Conservation (phyloP, 1,139 yeast species). For the Geotrichum reessii region DNA sequence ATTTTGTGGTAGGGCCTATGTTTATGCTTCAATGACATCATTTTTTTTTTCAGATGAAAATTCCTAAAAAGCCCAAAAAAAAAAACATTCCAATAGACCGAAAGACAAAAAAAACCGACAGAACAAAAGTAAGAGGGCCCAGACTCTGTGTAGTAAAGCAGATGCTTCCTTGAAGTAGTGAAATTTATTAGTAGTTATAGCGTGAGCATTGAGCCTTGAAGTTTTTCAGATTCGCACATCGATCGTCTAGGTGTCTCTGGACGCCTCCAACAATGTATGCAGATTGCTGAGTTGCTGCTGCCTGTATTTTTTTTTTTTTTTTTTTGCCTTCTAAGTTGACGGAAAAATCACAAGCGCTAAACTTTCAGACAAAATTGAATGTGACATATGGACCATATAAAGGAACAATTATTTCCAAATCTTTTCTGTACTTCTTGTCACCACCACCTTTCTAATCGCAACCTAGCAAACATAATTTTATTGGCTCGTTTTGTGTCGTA, state of each 20-base stretch:
- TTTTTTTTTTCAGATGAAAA: background rate
- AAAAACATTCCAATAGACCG: background rate
- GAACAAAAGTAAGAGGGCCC: background rate
- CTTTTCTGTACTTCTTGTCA: background rate
- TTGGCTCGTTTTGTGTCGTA: background rate
- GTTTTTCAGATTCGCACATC: background rate
- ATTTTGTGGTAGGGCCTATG: background rate
- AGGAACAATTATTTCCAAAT: background rate
- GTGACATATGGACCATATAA: background rate
- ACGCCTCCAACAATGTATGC: background rate
- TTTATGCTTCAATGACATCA: background rate
- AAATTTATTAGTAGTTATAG: no score
- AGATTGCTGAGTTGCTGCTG: background rate
- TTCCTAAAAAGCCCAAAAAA: background rate
- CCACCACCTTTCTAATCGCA: background rate
- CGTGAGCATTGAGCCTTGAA: no score
- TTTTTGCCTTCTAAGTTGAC: background rate
- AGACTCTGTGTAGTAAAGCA: no score
- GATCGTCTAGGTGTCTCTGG: background rate
- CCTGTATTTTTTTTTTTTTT: no score
- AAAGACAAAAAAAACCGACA: background rate
- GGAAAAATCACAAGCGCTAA: background rate
- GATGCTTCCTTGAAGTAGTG: no score
- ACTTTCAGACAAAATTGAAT: background rate
- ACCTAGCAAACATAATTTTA: background rate